Percentiles rank a stretch among this genome's conserved stretches.
phyloP scores from a whole-genome alignment of 805 yeast species.

The Sugiyamaella qingdaonensis region DNA sequence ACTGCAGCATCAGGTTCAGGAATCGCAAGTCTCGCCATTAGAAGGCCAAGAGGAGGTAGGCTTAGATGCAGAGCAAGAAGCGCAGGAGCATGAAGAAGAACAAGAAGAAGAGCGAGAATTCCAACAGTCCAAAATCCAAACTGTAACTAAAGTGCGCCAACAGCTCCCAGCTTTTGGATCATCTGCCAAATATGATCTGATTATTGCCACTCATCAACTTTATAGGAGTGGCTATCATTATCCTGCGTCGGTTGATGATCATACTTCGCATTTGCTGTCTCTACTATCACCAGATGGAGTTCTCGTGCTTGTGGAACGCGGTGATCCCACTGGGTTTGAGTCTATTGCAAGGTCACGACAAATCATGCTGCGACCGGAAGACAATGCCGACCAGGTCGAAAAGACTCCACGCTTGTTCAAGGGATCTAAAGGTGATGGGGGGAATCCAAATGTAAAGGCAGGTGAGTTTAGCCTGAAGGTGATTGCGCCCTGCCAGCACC shows the following conservation, averaged over 20 bases:
- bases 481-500: constrained; percentile 90
- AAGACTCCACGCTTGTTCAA: constrained; percentile 20
- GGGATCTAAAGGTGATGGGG: constrained; percentile 8
- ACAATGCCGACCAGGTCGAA: constrained; percentile 27
- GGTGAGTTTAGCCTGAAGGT: constrained; percentile 55
- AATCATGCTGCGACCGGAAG: constrained; percentile 77
- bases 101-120: background rate
- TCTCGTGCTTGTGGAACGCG: constrained; percentile 77
- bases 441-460: background rate
- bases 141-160: constrained; percentile 46
- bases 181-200: constrained; percentile 64
- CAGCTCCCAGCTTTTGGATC: constrained; percentile 42
- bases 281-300: constrained; percentile 75
- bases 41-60: background rate
- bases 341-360: constrained; percentile 86
- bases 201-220: constrained; percentile 78
- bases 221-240: constrained; percentile 55
- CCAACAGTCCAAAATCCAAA: constrained; percentile 21
- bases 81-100: background rate
- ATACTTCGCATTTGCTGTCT: constrained; percentile 53
- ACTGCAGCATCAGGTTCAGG: constrained; percentile 56
- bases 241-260: constrained; percentile 70
- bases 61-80: background rate
- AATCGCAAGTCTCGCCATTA: background rate
- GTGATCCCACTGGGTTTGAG: constrained; percentile 87